Percentiles rank a stretch among this genome's conserved stretches.
Evolutionary conservation across 2,329 filamentous ascomycete species (phyloP).

Genomic region (Pseudogymnoascus verrucosus): DNA sequence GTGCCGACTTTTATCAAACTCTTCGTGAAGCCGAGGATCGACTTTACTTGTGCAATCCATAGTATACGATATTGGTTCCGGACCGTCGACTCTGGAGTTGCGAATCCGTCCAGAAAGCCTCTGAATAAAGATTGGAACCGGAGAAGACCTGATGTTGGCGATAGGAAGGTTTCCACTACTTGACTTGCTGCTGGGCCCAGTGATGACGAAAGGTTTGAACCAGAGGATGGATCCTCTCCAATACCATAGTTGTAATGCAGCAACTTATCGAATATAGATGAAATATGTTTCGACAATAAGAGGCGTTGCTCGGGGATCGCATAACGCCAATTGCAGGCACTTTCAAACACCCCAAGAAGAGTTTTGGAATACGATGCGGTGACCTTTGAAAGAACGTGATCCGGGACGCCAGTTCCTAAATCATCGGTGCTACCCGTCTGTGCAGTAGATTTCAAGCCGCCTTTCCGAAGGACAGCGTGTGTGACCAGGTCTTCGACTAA

Average conservation of each 20-base stretch:
- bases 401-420: constrained; percentile 64
- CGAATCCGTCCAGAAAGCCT: constrained; percentile 56
- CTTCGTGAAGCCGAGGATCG: constrained; percentile 58
- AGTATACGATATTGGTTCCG: constrained; percentile 47
- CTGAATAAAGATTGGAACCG: constrained; percentile 70
- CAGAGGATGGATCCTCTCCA: constrained; percentile 46
- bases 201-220: constrained; percentile 32
- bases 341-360: constrained; percentile 77
- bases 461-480: constrained; percentile 60
- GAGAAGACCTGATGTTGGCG: constrained; percentile 59
- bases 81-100: constrained; percentile 53
- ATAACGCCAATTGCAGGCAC: constrained; percentile 80
- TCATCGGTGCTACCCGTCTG: constrained; percentile 42
- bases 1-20: constrained; percentile 64
- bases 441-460: constrained; percentile 40
- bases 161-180: constrained; percentile 68
- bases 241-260: constrained; percentile 67
- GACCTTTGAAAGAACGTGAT: constrained; percentile 66
- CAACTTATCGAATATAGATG: constrained; percentile 62
- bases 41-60: constrained; percentile 53
- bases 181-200: constrained; percentile 68
- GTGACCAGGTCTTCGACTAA: constrained; percentile 68
- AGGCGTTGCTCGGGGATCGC: constrained; percentile 58
- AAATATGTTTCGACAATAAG: constrained; percentile 59
- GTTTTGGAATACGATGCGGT: constrained; percentile 66